A percentile compares a stretch with the other conserved stretches of the same genome.
phyloP scores from a whole-genome alignment of 208 protist genomes.

The Trypanosoma rangeli region DNA sequence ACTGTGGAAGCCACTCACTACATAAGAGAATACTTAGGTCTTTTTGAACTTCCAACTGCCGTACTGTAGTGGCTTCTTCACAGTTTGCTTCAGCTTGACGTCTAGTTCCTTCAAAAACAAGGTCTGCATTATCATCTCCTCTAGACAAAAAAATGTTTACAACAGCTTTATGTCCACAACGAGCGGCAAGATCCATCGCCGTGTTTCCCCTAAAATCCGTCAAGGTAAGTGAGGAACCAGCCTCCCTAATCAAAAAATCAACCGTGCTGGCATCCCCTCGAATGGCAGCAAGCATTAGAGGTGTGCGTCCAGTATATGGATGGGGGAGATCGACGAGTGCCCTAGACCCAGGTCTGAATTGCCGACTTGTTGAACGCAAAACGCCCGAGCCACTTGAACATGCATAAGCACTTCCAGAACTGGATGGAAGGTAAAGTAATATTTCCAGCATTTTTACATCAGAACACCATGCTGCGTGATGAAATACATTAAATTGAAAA shows the following conservation, averaged over 20 bases:
- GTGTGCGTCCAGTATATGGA: conserved; percentile 57
- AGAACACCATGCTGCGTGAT: conserved; percentile 79
- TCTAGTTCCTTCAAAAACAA: conserved; percentile 42
- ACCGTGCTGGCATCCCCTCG: conserved; percentile 51
- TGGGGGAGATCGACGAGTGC: conserved; percentile 68
- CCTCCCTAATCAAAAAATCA: conserved; percentile 56
- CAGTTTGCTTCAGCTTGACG: conserved; percentile 66
- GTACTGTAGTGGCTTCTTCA: conserved; percentile 58
- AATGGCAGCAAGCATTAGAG: conserved; percentile 81
- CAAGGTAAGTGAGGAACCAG: conserved; percentile 43
- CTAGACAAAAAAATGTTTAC: conserved; percentile 47
- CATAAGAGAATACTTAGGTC: conserved; percentile 59
- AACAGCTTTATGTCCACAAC: conserved; percentile 55
- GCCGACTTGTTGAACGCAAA: not conserved
- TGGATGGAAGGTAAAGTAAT: conserved; percentile 43
- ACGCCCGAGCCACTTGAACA: not conserved
- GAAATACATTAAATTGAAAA: conserved; percentile 67
- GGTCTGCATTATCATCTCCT: conserved; percentile 33
- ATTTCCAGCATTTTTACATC: conserved; percentile 53
- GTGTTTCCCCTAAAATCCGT: conserved; percentile 51
- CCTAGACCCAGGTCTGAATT: conserved; percentile 47
- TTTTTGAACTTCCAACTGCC: conserved; percentile 48
- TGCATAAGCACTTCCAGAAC: not conserved
- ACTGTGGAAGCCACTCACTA: conserved; percentile 48
- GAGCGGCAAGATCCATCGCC: conserved; percentile 71